Conservation (phyloP, 2,329 filamentous ascomycete genomes). For the Fusarium hainanense region DNA sequence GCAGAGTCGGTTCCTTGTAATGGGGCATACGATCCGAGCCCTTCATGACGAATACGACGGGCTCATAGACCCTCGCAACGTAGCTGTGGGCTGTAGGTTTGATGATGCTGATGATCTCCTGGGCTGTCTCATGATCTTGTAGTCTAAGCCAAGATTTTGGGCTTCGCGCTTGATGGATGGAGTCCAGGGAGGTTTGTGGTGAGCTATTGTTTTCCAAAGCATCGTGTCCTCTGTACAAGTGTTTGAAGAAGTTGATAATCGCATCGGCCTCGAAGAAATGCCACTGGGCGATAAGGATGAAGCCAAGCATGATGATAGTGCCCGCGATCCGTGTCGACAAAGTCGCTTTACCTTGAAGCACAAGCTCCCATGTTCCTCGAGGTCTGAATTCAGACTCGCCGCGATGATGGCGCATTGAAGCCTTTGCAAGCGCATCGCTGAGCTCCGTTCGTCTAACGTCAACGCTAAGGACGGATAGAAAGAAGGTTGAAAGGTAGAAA, state of each 20-base stretch:
- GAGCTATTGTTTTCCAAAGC: constrained; percentile 43
- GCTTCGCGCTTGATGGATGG: constrained; percentile 79
- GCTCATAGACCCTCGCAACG: constrained; percentile 78
- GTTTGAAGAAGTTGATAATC: constrained; percentile 47
- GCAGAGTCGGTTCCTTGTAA: constrained; percentile 50
- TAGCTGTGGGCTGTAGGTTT: constrained; percentile 79
- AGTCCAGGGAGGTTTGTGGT: constrained; percentile 57
- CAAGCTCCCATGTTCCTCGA: constrained; percentile 64
- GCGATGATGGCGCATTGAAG: constrained; percentile 56
- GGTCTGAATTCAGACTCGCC: constrained; percentile 39
- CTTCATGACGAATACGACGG: constrained; percentile 76
- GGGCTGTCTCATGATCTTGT: constrained; percentile 82
- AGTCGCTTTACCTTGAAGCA: constrained; percentile 73
- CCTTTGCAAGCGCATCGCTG: constrained; percentile 74
- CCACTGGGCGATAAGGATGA: constrained; percentile 79
- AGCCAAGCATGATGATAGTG: constrained; percentile 76
- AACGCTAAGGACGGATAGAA: constrained; percentile 81
- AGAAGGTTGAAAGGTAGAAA: constrained; percentile 82
- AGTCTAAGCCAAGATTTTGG: constrained; percentile 80
- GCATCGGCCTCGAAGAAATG: constrained; percentile 77
- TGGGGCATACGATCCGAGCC: constrained; percentile 73
- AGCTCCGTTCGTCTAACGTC: constrained; percentile 82
- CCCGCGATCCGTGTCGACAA: constrained; percentile 80
- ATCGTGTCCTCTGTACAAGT: constrained; percentile 37
- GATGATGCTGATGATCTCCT: constrained; percentile 79